These are phyloP conservation scores for Collybiopsis confluens DNA, from an alignment of 768 basidiomycete species.

Conservation along the genomic window DNA sequence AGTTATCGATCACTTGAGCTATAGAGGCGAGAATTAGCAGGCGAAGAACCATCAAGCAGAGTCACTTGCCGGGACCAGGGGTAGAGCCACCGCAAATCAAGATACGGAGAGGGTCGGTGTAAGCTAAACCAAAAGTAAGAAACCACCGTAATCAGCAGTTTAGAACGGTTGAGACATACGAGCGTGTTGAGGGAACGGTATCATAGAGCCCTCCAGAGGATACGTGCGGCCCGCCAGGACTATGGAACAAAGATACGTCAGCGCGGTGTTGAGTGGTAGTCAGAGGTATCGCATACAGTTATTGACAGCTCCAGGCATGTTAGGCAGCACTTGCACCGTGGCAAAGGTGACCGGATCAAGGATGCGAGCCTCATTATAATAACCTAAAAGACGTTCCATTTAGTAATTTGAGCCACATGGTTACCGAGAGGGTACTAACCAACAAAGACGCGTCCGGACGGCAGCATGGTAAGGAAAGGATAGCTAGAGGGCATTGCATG, in stretches of 20 bases:
- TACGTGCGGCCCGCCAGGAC: slow-evolving; percentile 74
- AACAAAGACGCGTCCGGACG: slow-evolving; percentile 65
- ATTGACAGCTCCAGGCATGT: slow-evolving; percentile 71
- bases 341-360: slow-evolving; percentile 62
- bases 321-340: slow-evolving; percentile 58
- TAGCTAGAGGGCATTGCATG: background rate
- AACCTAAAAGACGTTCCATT: slow-evolving; percentile 34
- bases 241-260: slow-evolving; percentile 13
- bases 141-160: background rate
- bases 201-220: slow-evolving; percentile 68
- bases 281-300: slow-evolving; percentile 36
- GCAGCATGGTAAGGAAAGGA: slow-evolving; percentile 70
- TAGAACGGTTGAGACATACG: slow-evolving; percentile 18
- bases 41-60: background rate
- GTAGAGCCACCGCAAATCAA: slow-evolving; percentile 77
- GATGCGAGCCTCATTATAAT: slow-evolving; percentile 80
- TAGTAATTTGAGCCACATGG: slow-evolving; percentile 1
- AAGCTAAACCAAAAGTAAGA: slow-evolving; percentile 26
- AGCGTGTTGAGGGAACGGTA: slow-evolving; percentile 63
- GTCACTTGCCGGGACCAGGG: slow-evolving; percentile 40
- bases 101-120: slow-evolving; percentile 65
- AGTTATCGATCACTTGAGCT: slow-evolving; percentile 56
- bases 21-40: background rate
- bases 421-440: slow-evolving; percentile 35
- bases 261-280: background rate